Evolutionary conservation across 2,329 filamentous ascomycete genomes (phyloP).

Genomic region (Botrytis fragariae): DNA sequence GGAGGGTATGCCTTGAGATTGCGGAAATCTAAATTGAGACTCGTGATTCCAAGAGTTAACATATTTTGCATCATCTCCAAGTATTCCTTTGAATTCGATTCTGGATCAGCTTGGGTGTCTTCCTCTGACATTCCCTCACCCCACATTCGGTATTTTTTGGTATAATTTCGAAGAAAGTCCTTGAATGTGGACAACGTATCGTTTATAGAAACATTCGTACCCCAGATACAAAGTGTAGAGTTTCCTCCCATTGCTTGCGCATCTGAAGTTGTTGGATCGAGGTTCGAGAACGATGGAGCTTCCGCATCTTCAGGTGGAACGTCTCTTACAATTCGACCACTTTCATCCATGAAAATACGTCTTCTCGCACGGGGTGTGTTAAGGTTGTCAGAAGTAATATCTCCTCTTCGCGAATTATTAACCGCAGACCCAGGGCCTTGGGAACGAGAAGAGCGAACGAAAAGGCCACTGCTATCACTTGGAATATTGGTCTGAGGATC

Average conservation of each 20-base stretch:
- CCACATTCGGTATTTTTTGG: conserved; percentile 91
- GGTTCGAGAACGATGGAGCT: conserved; percentile 58
- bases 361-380: conserved; percentile 52
- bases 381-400: conserved; percentile 78
- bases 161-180: conserved; percentile 89
- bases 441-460: conserved; percentile 65
- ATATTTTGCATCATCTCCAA: conserved; percentile 84
- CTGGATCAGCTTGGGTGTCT: conserved; percentile 66
- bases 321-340: conserved; percentile 57
- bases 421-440: conserved; percentile 49
- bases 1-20: conserved; percentile 92
- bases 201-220: conserved; percentile 91
- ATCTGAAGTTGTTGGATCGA: conserved; percentile 84
- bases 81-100: conserved; percentile 78
- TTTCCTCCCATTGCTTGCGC: conserved; percentile 82
- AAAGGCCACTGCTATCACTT: conserved; percentile 83
- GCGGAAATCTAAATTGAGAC: conserved; percentile 81
- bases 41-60: conserved; percentile 79
- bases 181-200: conserved; percentile 87
- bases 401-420: conserved; percentile 69
- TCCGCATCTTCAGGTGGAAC: conserved; percentile 53
- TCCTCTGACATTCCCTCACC: conserved; percentile 78
- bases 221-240: conserved; percentile 86
- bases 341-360: conserved; percentile 56
- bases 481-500: conserved; percentile 67